phyloP scores from a whole-genome alignment of 495 filamentous ascomycete species.

The Tuber indicum region DNA sequence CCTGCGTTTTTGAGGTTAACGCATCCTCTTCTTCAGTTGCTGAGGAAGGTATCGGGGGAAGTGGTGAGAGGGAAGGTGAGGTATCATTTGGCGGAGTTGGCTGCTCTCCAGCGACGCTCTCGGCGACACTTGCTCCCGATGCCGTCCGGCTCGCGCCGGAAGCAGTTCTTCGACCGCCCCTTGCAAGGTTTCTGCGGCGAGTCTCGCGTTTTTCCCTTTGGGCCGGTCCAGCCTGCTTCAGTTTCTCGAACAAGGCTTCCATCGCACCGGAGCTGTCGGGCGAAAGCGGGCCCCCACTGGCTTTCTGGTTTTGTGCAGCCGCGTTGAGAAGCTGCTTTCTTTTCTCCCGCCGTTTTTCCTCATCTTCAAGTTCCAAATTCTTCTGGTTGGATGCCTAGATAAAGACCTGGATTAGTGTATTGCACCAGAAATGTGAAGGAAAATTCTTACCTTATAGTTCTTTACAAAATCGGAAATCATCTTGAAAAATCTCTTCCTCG shows the following conservation, averaged over 20 bases:
- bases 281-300: slow-evolving; percentile 52
- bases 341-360: slow-evolving; percentile 77
- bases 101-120: slow-evolving; percentile 23
- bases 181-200: slow-evolving; percentile 61
- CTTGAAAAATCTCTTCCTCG: slow-evolving; percentile 90
- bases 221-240: slow-evolving; percentile 87
- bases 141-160: slow-evolving; percentile 30
- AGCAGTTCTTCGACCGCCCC: slow-evolving; percentile 22
- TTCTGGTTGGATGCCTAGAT: slow-evolving; percentile 78
- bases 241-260: slow-evolving; percentile 92
- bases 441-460: slow-evolving; percentile 73
- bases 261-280: slow-evolving; percentile 69
- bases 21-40: slow-evolving; percentile 32
- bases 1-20: slow-evolving; percentile 34
- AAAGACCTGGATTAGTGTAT: slow-evolving; percentile 18
- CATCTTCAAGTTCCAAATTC: slow-evolving; percentile 78
- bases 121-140: slow-evolving; percentile 23
- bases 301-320: slow-evolving; percentile 48
- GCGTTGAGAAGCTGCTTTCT: slow-evolving; percentile 70
- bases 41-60: slow-evolving; percentile 24
- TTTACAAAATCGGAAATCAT: slow-evolving; percentile 87
- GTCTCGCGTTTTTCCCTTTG: slow-evolving; percentile 78
- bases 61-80: slow-evolving; percentile 15
- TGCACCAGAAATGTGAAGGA: neutral
- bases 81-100: slow-evolving; percentile 20